A percentile compares a stretch with the other conserved stretches of the same genome.
Evolutionary conservation across 2,329 filamentous ascomycete genomes (phyloP).

Genomic region (Trichoderma polysporum): DNA sequence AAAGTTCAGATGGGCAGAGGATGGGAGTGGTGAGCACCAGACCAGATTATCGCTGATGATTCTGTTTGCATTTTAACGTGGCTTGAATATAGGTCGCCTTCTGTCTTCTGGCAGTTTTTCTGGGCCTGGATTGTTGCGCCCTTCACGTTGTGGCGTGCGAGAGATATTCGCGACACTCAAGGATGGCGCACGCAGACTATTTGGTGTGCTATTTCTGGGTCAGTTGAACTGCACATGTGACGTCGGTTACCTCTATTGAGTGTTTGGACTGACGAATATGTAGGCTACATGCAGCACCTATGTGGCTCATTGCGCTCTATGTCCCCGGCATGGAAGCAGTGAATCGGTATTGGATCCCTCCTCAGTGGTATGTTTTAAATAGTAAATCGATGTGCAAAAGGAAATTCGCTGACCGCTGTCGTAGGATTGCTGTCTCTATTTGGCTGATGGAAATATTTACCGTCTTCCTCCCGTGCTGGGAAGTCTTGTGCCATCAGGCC

Average conservation of each 20-base stretch:
- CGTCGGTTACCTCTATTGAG: background rate
- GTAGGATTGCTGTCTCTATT: conserved; percentile 51
- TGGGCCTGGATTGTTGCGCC: conserved; percentile 63
- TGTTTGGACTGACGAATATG: background rate
- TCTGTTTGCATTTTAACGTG: background rate
- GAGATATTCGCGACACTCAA: conserved; percentile 62
- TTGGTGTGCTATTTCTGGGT: conserved; percentile 45
- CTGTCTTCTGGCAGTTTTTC: conserved; percentile 59
- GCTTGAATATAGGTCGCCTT: conserved; percentile 49
- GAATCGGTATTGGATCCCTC: conserved; percentile 55
- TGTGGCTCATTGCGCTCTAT: conserved; percentile 62
- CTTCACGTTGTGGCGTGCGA: conserved; percentile 57
- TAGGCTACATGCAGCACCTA: conserved; percentile 61
- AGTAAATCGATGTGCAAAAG: conserved; percentile 35
- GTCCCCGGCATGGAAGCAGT: conserved; percentile 48
- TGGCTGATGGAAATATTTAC: conserved; percentile 60
- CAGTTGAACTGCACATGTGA: conserved; percentile 21
- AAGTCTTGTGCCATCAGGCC: conserved; percentile 47
- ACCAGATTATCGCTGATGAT: background rate
- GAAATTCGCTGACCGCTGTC: background rate
- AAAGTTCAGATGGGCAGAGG: conserved; percentile 48
- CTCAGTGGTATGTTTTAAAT: conserved; percentile 57
- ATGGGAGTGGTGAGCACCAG: conserved; percentile 59
- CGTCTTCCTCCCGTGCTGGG: conserved; percentile 61
- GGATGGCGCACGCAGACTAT: conserved; percentile 65